Conservation (phyloP, 352 stramenopile genomes). For the Globisporangium canariense region DNA sequence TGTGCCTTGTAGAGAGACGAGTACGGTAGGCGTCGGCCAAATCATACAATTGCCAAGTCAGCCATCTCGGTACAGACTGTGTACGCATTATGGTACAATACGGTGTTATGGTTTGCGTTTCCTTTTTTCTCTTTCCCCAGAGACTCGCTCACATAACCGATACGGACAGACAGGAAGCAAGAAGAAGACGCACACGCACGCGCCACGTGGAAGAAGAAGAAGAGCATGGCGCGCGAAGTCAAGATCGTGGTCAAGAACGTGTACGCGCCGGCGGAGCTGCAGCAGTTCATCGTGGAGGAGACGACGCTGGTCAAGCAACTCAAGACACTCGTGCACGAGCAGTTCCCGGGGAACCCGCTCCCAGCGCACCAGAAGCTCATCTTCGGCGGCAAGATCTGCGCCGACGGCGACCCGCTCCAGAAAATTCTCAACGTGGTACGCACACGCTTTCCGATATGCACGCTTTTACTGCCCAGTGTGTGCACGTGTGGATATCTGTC, state of each 20-base stretch:
- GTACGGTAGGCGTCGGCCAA: no score
- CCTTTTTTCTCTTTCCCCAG: no score
- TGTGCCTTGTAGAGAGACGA: no score
- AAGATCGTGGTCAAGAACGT: conserved; percentile 82
- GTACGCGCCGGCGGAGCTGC: conserved; percentile 54
- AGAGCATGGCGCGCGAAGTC: conserved; percentile 28
- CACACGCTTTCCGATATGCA: no score
- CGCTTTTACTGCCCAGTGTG: neutral
- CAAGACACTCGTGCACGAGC: conserved; percentile 50
- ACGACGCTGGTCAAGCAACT: conserved; percentile 45
- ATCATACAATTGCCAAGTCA: no score
- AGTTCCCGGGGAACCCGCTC: conserved; percentile 42
- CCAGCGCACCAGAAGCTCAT: conserved; percentile 77
- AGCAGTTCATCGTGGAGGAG: conserved; percentile 39
- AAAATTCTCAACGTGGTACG: conserved; percentile 25
- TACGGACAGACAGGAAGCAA: neutral
- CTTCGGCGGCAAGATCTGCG: conserved; percentile 85
- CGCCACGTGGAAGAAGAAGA: conserved; percentile 3
- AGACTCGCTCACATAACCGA: neutral
- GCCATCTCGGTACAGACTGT: no score
- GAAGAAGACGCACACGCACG: neutral
- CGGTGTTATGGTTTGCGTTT: neutral
- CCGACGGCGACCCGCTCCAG: conserved; percentile 47
- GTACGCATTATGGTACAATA: no score
- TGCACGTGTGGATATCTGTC: neutral